Evolutionary conservation across 2,329 filamentous ascomycete genomes (phyloP).

Genomic region (Xylaria digitata): DNA sequence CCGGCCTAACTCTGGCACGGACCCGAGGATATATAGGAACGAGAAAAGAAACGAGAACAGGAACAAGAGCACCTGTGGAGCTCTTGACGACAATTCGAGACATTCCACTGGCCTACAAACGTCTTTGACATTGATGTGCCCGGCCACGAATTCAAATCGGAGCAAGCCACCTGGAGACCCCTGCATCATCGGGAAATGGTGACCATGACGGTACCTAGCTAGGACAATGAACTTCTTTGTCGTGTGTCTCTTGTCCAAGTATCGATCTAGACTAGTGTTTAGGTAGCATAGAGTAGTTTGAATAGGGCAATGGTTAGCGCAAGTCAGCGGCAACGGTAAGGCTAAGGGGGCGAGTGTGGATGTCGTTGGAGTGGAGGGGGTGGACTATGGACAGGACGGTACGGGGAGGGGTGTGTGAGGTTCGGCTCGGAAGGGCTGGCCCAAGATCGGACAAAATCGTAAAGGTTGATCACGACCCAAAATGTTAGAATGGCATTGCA

Average conservation of each 20-base stretch:
- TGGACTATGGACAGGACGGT: not conserved
- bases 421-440: constrained; percentile 13
- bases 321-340: constrained; percentile 23
- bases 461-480: constrained; percentile 29
- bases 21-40: constrained; percentile 54
- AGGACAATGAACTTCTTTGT: constrained; percentile 34
- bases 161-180: constrained; percentile 44
- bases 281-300: not conserved
- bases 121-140: constrained; percentile 45
- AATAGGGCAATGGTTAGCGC: constrained; percentile 6
- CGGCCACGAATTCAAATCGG: constrained; percentile 54
- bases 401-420: not conserved
- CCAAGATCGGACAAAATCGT: constrained; percentile 37
- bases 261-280: constrained; percentile 4
- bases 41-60: constrained; percentile 31
- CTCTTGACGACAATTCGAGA: constrained; percentile 46
- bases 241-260: constrained; percentile 11
- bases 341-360: constrained; percentile 6
- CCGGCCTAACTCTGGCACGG: constrained; percentile 48
- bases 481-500: not conserved
- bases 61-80: constrained; percentile 45
- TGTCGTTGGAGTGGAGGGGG: not conserved
- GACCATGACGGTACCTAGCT: constrained; percentile 29
- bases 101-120: constrained; percentile 49
- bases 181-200: constrained; percentile 49